These are phyloP conservation scores for Mrakia frigida DNA, from an alignment of 768 basidiomycete genomes.

Conservation along the genomic window DNA sequence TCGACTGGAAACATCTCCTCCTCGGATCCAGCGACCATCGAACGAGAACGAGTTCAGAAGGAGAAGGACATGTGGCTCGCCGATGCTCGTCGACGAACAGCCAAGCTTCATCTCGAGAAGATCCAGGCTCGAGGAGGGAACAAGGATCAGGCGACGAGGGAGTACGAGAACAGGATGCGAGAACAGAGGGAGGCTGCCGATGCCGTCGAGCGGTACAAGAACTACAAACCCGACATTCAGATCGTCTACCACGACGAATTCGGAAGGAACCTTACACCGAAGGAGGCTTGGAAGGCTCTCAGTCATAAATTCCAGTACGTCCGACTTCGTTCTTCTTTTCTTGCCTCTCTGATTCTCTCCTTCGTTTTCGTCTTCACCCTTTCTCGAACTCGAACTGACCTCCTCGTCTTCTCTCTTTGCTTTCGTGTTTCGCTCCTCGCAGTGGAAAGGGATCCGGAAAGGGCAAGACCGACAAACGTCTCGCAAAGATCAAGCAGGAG, in stretches of 20 bases:
- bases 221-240: slow-evolving; percentile 94
- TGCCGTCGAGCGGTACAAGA: slow-evolving; percentile 73
- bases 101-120: slow-evolving; percentile 74
- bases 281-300: slow-evolving; percentile 98
- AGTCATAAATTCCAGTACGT: slow-evolving; percentile 86
- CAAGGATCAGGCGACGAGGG: slow-evolving; percentile 88
- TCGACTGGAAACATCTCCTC: slow-evolving; percentile 68
- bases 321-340: background rate
- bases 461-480: slow-evolving; percentile 92
- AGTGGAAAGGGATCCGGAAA: slow-evolving; percentile 87
- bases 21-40: slow-evolving; percentile 59
- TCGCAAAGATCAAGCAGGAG: slow-evolving; percentile 98
- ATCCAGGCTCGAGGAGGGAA: slow-evolving; percentile 62
- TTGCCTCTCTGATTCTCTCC: background rate
- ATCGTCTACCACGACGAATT: slow-evolving; percentile 96
- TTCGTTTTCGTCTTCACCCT: background rate
- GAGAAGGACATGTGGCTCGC: slow-evolving; percentile 87
- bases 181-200: slow-evolving; percentile 87
- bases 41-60: slow-evolving; percentile 74
- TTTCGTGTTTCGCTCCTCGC: background rate
- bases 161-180: slow-evolving; percentile 85
- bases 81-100: slow-evolving; percentile 67
- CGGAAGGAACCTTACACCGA: slow-evolving; percentile 76
- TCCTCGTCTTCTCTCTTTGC: background rate
- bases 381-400: background rate